Evolutionary conservation across 1,139 yeast genomes (phyloP).

Genomic region (Scheffersomyces titani): DNA sequence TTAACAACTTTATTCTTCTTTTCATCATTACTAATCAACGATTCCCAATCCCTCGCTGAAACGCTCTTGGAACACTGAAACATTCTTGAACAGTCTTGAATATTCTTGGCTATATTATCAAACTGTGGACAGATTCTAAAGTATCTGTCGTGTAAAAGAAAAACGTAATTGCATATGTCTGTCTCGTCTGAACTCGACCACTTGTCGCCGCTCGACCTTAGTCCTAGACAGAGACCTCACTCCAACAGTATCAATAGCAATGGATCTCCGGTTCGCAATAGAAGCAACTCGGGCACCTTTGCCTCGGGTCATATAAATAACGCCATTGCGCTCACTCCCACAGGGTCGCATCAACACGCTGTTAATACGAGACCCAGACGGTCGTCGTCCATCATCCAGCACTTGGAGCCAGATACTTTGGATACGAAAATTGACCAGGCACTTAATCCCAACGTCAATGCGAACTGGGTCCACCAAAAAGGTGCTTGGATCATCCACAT

Average conservation of each 20-base stretch:
- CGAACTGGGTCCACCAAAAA: slow-evolving; percentile 93
- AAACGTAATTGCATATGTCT: not conserved
- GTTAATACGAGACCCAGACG: slow-evolving; percentile 42
- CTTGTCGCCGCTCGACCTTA: not conserved
- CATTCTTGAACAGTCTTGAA: not conserved
- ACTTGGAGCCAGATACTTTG: slow-evolving; percentile 88
- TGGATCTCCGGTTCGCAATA: slow-evolving; percentile 9
- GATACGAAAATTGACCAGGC: slow-evolving; percentile 94
- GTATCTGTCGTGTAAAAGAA: not conserved
- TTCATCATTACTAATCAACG: not conserved
- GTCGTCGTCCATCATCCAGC: slow-evolving; percentile 66
- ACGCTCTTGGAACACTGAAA: not conserved
- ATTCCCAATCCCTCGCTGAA: too few relatives aligned
- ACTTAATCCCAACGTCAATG: slow-evolving; percentile 84
- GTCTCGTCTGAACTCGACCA: not conserved
- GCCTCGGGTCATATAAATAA: slow-evolving; percentile 7
- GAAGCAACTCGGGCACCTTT: slow-evolving; percentile 12
- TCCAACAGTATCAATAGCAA: slow-evolving; percentile 20
- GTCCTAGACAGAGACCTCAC: slow-evolving; percentile 4
- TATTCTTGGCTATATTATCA: not conserved
- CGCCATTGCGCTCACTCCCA: slow-evolving; percentile 22
- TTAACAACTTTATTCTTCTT: not conserved
- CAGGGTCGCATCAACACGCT: slow-evolving; percentile 29
- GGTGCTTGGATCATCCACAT: slow-evolving; percentile 96
- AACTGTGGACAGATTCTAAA: not conserved